Base-by-base conservation (phyloP, 2,329 filamentous ascomycete species). In the Macrophomina phaseolina region DNA sequence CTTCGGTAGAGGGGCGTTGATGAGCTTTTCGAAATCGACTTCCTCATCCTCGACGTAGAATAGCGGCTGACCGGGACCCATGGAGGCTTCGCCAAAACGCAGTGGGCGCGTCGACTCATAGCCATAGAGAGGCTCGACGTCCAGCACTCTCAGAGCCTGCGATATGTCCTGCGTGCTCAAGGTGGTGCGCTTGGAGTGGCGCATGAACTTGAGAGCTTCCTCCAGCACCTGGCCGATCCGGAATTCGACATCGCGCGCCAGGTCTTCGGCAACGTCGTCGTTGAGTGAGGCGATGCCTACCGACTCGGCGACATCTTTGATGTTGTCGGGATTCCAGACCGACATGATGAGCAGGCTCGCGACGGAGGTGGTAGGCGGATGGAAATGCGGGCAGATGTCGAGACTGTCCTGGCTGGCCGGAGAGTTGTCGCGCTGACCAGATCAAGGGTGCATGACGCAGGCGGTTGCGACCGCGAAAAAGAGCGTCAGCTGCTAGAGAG, bases 21-120 rank as follows among this genome's bases (percentile, higher is more conserved):
- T 97, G 71, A 99, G 84, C 83, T 98, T 98, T 82, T 99, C 95
- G 76, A 99, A 98, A 79, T 99, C 95, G 65, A 98, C 90, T 82
- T 99, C 95, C 76, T 99, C 95, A 77, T 99, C 95, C 76, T 99
- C 95, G 45, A 99, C 91, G 77, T 99, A 99, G 80, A 94, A 99
- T 28, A 99, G 83, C 64, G 94, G 93, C 80, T 99, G 95, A 9
- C 94, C 94, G 14, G 94, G 93, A 0, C 95, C 95, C 68, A 99
- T 83, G 67, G 92, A 96, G 3, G 95, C 95, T 80, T 99, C 95
- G 62, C 95, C 95, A 75, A 96, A 99, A 65, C 91, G 88, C 73
- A 99, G 82, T 32, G 94, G 92, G 62, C 94, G 86, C 49, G 92
- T 95, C 40, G 93, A 94, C 76, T 98, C 94, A 81, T 99, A 99